Evolutionary conservation across 305 asterid genomes (phyloP).

Genomic region (Solanum aculeatissimum): DNA sequence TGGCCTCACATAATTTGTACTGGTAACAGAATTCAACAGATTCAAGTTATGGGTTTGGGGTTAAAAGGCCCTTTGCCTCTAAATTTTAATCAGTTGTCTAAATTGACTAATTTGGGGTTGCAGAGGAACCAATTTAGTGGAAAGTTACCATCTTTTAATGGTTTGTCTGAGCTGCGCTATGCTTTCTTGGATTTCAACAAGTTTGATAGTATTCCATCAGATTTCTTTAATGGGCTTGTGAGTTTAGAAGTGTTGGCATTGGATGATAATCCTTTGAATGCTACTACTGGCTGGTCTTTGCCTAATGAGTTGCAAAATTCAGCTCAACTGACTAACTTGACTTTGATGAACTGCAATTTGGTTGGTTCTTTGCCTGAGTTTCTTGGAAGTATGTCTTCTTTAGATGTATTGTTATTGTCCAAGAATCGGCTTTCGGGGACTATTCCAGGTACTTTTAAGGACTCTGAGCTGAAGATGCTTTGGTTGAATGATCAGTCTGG

Average conservation of each 20-base stretch:
- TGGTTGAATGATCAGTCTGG: constrained; percentile 64
- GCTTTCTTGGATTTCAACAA: constrained; percentile 72
- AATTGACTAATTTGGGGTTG: constrained; percentile 50
- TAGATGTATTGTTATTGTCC: constrained; percentile 55
- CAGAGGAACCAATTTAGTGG: constrained; percentile 64
- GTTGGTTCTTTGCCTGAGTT: constrained; percentile 71
- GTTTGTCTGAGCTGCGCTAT: constrained; percentile 45
- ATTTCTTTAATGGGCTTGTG: constrained; percentile 68
- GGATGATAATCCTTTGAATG: constrained; percentile 61
- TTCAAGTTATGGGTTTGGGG: constrained; percentile 69
- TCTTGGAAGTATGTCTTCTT: constrained; percentile 61
- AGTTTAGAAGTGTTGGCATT: constrained; percentile 72
- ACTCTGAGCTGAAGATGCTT: constrained; percentile 37
- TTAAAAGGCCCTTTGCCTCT: constrained; percentile 64
- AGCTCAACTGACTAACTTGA: constrained; percentile 60
- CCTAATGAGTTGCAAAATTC: constrained; percentile 51
- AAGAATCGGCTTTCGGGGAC: constrained; percentile 42
- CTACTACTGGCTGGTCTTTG: constrained; percentile 53
- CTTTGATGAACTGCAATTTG: constrained; percentile 49
- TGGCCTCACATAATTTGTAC: constrained; percentile 66
- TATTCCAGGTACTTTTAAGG: constrained; percentile 52
- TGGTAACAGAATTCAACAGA: constrained; percentile 50
- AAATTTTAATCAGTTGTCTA: constrained; percentile 54
- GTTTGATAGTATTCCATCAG: constrained; percentile 64
- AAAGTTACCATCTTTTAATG: constrained; percentile 66